Evolutionary conservation across 1,139 yeast species (phyloP).

Genomic region (Suhomyces anneliseae): DNA sequence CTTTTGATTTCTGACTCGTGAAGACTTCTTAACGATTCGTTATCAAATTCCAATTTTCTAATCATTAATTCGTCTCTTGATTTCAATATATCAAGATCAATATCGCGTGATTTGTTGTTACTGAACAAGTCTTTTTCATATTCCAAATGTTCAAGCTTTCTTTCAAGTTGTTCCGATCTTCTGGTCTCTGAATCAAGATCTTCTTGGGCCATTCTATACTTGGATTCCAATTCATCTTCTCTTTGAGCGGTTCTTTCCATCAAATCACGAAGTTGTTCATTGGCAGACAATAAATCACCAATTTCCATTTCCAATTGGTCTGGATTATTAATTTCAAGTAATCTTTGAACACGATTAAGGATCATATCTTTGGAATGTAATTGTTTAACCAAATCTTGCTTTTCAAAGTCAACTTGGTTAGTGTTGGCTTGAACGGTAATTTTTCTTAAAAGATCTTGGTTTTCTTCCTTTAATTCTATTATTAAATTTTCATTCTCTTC

Average conservation of each 20-base stretch:
- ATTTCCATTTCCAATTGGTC: slow-evolving; percentile 14
- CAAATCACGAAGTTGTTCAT: slow-evolving; percentile 13
- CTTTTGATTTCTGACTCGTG: slow-evolving; percentile 31
- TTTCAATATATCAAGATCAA: slow-evolving; percentile 32
- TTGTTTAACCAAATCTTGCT: slow-evolving; percentile 1
- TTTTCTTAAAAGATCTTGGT: slow-evolving; percentile 10
- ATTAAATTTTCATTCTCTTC: slow-evolving; percentile 2
- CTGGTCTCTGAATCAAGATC: slow-evolving; percentile 9
- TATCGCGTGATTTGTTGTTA: slow-evolving; percentile 20
- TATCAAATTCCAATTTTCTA: slow-evolving; percentile 35
- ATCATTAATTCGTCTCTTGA: slow-evolving; percentile 34
- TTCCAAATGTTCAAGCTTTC: slow-evolving; percentile 27
- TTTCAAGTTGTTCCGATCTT: slow-evolving; percentile 12
- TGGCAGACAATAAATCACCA: slow-evolving; percentile 15
- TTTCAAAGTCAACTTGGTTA: background rate
- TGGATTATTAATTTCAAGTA: slow-evolving; percentile 8
- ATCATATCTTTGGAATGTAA: slow-evolving; percentile 1
- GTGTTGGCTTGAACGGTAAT: slow-evolving; percentile 4
- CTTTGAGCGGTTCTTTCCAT: slow-evolving; percentile 11
- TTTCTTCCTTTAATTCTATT: slow-evolving; percentile 9
- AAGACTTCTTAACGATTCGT: slow-evolving; percentile 33
- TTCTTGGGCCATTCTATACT: slow-evolving; percentile 4
- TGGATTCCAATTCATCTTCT: slow-evolving; percentile 13
- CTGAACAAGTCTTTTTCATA: slow-evolving; percentile 31
- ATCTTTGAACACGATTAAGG: slow-evolving; percentile 6